Conservation (phyloP, 768 basidiomycete species). For the Suillus luteus region DNA sequence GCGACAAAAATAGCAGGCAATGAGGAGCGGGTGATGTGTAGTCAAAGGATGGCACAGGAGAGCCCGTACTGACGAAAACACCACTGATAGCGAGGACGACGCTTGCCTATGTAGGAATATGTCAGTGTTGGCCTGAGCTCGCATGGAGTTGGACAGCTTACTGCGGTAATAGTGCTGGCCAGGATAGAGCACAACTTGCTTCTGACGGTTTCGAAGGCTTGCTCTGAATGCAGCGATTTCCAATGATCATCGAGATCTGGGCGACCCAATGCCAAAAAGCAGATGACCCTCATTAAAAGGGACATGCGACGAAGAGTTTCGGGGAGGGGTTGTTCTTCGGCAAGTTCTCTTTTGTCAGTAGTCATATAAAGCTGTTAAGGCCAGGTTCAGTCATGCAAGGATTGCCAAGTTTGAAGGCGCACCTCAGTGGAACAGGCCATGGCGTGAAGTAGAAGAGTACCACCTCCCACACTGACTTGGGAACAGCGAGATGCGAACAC, state of each 20-base stretch:
- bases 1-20: neutral
- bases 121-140: neutral
- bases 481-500: too few relatives aligned
- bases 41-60: neutral
- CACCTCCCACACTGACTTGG: too few relatives aligned
- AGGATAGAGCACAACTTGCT: neutral
- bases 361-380: neutral
- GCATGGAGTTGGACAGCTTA: neutral
- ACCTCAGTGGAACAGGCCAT: too few relatives aligned
- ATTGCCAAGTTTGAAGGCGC: too few relatives aligned
- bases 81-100: neutral
- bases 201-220: neutral
- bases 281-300: neutral
- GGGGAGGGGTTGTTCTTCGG: neutral
- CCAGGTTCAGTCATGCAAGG: too few relatives aligned
- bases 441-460: too few relatives aligned
- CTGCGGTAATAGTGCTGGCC: neutral
- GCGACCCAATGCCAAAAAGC: neutral
- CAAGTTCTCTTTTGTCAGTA: neutral
- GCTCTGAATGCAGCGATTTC: neutral
- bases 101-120: neutral
- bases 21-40: neutral
- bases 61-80: neutral
- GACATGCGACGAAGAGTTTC: neutral
- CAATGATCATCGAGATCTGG: neutral